Evolutionary conservation across 495 filamentous ascomycete genomes (phyloP).

Genomic region (Penicillium arizonense): DNA sequence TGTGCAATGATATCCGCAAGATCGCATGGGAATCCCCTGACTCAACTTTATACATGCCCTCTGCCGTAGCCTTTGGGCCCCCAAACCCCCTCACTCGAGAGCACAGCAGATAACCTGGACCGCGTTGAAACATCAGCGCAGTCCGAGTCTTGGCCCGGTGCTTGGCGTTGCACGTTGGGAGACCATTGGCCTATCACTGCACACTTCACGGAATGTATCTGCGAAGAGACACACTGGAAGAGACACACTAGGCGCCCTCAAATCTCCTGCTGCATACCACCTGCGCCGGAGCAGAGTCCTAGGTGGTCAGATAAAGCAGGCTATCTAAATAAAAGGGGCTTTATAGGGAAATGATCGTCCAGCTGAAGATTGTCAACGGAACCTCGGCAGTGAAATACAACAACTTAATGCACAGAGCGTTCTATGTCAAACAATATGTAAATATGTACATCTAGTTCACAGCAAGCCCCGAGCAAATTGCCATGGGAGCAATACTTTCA

Average conservation of each 20-base stretch:
- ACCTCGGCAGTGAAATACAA: background rate
- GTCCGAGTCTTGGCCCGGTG: conserved; percentile 11
- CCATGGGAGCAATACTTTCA: conserved; percentile 51
- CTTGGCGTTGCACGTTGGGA: conserved; percentile 21
- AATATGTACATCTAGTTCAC: background rate
- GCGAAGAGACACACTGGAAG: background rate
- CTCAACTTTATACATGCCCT: too few relatives aligned
- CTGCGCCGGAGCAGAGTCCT: background rate
- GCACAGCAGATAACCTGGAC: background rate
- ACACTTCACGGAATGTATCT: background rate
- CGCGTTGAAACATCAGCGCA: conserved; percentile 14
- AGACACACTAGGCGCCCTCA: background rate
- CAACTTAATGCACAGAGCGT: background rate
- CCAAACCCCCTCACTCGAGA: background rate
- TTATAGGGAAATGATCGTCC: background rate
- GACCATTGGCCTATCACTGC: background rate
- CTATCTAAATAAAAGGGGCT: too few relatives aligned
- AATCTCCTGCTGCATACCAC: background rate
- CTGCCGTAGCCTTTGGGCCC: background rate
- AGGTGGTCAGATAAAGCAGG: too few relatives aligned
- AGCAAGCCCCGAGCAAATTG: conserved; percentile 45
- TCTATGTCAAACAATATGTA: background rate
- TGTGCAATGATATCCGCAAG: background rate
- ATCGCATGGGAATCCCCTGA: too few relatives aligned
- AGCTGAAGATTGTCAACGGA: background rate